Evolutionary conservation across 2,329 filamentous ascomycete species (phyloP), one percentile per base, ranked within the genome.

Genomic region (Thermomyces lanuginosus): DNA sequence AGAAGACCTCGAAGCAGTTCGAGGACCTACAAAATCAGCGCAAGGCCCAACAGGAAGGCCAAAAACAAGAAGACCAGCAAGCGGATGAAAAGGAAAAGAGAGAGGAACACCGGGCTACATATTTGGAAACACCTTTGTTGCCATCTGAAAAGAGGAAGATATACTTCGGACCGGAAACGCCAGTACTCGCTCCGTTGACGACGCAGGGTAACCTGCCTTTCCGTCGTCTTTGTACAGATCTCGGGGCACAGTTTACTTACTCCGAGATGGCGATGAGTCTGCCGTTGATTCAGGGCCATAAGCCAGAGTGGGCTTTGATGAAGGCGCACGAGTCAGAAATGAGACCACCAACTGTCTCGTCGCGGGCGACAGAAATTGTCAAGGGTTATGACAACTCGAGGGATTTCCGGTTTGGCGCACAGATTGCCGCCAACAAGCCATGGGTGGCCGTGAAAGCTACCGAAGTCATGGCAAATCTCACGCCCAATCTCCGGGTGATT

Each of bases 221-320:
- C 60, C 76, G 89, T 30, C 72, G 89, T 26, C 69, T 98, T 16
- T 93, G 84, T 45, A 75, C 82, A 8, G 77, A 84, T 29, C 66
- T 95, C 13, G 89, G 89, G 18, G 84, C 83, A 15, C 78, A 93
- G 46, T 64, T 92, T 25, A 98, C 89, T 0, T 98, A 92, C 60
- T 95, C 86, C 0, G 89, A 98, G 55, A 98, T 98, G 89, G 89
- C 86, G 3, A 79, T 98, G 68, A 75, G 81, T 15, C 60, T 92
- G 52, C 84, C 86, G 6, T 58, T 98, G 21, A 66, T 98, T 4
- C 83, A 93, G 51, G 89, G 89, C 18, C 71, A 78, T 37, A 91
- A 86, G 55, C 66, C 75, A 2, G 89, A 98, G 58, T 98, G 89
- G 89, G 83, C 89, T 11, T 62, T 98, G 29, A 71, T 95, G 64